Evolutionary conservation across 495 filamentous ascomycete species (phyloP).

Genomic region (Penicillium desertorum): DNA sequence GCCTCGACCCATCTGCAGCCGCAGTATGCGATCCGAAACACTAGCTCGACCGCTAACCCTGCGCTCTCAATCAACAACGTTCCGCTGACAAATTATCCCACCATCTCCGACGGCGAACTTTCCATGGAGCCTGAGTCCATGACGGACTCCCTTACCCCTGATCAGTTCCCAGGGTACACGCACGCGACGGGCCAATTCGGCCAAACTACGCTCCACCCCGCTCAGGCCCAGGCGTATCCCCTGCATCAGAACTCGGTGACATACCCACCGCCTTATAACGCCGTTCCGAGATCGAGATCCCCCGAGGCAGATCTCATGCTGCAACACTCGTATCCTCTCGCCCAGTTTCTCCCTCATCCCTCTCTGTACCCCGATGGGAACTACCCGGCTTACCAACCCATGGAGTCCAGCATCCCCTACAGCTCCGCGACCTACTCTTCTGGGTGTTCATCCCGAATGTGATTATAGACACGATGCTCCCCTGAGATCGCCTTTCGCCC

Average conservation of each 20-base stretch:
- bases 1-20: conserved; percentile 16
- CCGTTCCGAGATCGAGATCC: conserved; percentile 27
- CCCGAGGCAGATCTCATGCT: conserved; percentile 26
- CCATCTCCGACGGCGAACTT: conserved; percentile 31
- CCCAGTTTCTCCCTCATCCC: conserved; percentile 18
- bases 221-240: conserved; percentile 25
- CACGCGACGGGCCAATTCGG: conserved; percentile 19
- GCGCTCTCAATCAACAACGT: conserved; percentile 17
- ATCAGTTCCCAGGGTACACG: conserved; percentile 16
- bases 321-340: conserved; percentile 29
- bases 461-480: conserved; percentile 12
- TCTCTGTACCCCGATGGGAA: conserved; percentile 20
- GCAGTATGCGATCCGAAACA: conserved; percentile 24
- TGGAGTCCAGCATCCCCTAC: conserved; percentile 22
- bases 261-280: conserved; percentile 43
- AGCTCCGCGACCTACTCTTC: conserved; percentile 17
- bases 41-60: conserved; percentile 13
- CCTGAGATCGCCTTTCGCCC: neutral
- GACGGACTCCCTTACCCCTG: conserved; percentile 19
- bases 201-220: conserved; percentile 19
- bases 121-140: conserved; percentile 34
- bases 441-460: conserved; percentile 28
- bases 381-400: conserved; percentile 22
- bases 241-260: conserved; percentile 39
- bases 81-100: conserved; percentile 21